A percentile compares a stretch with the other conserved stretches of the same genome.
Conservation (phyloP, 495 filamentous ascomycete species). For the Neurospora sp. region DNA sequence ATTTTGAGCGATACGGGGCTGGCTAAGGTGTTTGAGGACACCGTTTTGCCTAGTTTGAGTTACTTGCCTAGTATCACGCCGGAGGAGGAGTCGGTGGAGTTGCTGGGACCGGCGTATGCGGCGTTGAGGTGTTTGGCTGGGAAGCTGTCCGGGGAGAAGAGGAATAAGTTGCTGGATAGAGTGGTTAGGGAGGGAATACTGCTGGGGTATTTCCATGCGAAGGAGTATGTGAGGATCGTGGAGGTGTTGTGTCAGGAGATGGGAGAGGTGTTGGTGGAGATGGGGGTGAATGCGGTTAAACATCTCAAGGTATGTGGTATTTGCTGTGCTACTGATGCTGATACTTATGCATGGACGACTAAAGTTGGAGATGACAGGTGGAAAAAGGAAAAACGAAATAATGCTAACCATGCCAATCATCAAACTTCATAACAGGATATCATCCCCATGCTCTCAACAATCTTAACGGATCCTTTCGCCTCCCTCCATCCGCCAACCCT, state of each 20-base stretch:
- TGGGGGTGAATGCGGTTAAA: constrained; percentile 62
- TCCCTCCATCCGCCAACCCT: constrained; percentile 47
- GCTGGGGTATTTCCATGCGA: constrained; percentile 41
- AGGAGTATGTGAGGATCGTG: constrained; percentile 40
- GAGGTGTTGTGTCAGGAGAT: constrained; percentile 50
- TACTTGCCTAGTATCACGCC: constrained; percentile 74
- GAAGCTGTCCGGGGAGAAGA: constrained; percentile 25
- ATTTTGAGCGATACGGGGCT: constrained; percentile 66
- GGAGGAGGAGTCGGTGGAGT: constrained; percentile 51
- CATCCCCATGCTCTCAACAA: constrained; percentile 54
- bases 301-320: constrained; percentile 51
- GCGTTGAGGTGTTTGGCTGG: constrained; percentile 51
- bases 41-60: constrained; percentile 60
- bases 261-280: constrained; percentile 38
- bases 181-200: constrained; percentile 49
- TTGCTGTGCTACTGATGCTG: neutral
- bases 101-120: constrained; percentile 58
- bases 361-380: too few species aligned
- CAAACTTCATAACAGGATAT: constrained; percentile 38
- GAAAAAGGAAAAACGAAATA: neutral
- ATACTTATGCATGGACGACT: neutral
- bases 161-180: constrained; percentile 35
- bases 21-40: constrained; percentile 66
- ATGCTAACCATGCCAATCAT: neutral
- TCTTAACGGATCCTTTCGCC: constrained; percentile 62